These are phyloP conservation scores for Lobosporangium transversale DNA, from an alignment of 192 early-diverging fungal genomes.

Conservation along the genomic window DNA sequence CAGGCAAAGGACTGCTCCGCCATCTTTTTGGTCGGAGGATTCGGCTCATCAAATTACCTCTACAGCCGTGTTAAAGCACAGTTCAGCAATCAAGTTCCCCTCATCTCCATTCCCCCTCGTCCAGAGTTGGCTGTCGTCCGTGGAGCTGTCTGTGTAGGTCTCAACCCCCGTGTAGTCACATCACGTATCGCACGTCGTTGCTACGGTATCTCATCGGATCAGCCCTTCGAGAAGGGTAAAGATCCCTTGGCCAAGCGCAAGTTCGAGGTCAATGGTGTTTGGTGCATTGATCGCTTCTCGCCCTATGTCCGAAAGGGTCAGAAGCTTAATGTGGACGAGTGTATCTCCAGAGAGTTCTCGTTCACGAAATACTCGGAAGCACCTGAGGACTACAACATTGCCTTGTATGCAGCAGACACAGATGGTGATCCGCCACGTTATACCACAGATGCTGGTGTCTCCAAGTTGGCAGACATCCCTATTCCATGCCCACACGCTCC, in stretches of 20 bases:
- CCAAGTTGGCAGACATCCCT: constrained; percentile 54
- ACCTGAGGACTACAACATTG: constrained; percentile 47
- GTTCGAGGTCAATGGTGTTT: constrained; percentile 52
- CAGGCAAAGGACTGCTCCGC: constrained; percentile 45
- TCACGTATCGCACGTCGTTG: constrained; percentile 52
- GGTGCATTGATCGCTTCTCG: constrained; percentile 54
- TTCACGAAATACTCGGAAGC: constrained; percentile 54
- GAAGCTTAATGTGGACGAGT: constrained; percentile 45
- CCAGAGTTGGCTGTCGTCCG: constrained; percentile 60
- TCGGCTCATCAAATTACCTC: constrained; percentile 60
- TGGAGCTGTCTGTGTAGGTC: constrained; percentile 58
- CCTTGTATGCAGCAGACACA: constrained; percentile 53
- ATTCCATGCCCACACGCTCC: constrained; percentile 43
- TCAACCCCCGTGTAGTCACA: constrained; percentile 46
- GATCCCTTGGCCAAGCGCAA: constrained; percentile 53
- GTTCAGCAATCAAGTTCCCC: constrained; percentile 37
- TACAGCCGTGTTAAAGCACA: constrained; percentile 39
- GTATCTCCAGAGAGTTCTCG: constrained; percentile 51
- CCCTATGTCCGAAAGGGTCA: constrained; percentile 53
- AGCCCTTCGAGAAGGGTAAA: constrained; percentile 55
- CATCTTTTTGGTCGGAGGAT: constrained; percentile 66
- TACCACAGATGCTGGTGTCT: constrained; percentile 52
- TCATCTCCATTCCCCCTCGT: constrained; percentile 54
- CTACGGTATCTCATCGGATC: constrained; percentile 55
- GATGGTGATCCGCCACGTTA: constrained; percentile 46